These are phyloP conservation scores for Trichoderma atrobrunneum DNA, from an alignment of 2,329 filamentous ascomycete genomes.

Conservation along the genomic window DNA sequence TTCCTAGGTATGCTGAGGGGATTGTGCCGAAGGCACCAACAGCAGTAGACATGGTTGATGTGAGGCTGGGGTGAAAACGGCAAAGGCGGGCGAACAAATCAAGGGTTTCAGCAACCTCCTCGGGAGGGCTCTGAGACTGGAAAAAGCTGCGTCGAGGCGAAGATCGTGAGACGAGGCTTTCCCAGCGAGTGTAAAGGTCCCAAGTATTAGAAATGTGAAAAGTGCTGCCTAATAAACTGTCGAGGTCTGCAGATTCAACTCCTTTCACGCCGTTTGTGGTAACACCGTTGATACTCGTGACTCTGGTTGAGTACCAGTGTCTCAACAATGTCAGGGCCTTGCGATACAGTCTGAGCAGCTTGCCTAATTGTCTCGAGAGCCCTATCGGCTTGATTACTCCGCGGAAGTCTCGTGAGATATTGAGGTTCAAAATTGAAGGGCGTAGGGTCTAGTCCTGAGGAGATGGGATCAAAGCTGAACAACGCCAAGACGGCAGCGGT, in stretches of 20 bases:
- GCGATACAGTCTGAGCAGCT: background rate
- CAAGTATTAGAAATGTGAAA: background rate
- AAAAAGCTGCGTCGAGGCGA: background rate
- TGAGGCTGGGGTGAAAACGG: background rate
- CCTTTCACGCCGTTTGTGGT: background rate
- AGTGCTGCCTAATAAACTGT: background rate
- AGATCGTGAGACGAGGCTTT: background rate
- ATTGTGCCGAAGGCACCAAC: background rate
- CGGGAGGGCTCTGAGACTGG: background rate
- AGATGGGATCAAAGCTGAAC: background rate
- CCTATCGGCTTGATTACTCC: background rate
- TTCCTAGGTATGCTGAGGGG: background rate
- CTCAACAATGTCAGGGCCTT: background rate
- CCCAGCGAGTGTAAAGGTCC: background rate
- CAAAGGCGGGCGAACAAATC: background rate
- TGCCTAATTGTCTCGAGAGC: background rate
- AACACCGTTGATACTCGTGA: background rate
- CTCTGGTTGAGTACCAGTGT: background rate
- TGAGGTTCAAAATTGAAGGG: background rate
- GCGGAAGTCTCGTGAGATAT: background rate
- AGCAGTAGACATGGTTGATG: background rate
- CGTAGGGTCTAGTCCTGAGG: background rate
- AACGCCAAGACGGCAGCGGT: background rate
- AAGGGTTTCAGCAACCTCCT: background rate
- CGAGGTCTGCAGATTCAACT: background rate